Base-by-base conservation (phyloP, 768 basidiomycete species). In the Rhodotorula kratochvilovae region DNA sequence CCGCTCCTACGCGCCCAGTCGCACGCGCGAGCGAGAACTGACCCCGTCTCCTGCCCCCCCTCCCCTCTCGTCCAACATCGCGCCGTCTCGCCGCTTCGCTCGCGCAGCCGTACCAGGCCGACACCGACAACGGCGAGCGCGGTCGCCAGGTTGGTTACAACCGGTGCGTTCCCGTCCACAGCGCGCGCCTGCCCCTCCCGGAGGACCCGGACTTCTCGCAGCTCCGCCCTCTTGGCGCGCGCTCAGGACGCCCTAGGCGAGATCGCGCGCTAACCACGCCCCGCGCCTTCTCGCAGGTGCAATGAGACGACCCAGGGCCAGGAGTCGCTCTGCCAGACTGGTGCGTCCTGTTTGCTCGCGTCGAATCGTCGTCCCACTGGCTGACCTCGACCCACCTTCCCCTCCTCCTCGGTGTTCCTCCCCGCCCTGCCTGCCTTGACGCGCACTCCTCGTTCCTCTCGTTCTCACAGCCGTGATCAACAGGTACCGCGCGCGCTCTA, bases 101-200 rank as follows among this genome's bases (percentile, higher is more conserved):
- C 53, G 33, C n/a, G 17, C 61, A 86, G 85, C 86, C 86, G 4
- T 83, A 84, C 76, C 81, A 86, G 79, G 85, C 81, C 50, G 83
- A 85, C 59, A 78, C 83, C 54, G 80, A 80, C 70, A 61, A 78
- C 21, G 80, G 81, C 55, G 76, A 78, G 35, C 86, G 88, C 66
- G 88, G 88, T 23, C 76, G 81, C 23, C 89, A 90, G 77, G 75
- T 76, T 29, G 89, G 89, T 25, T 67, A 63, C 66, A 71, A 71
- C 70, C 39, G 59, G 65, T 63, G 25, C 88, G 87, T 82, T 88
- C 88, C 78, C 1, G 31, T 6, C 21, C 19, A 6, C 27, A 59
- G 39, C 31, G 35, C 23, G 2, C 36, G 27, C 8, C 33, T 23
- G 25, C 51, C 8, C 29, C 56, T 29, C 23, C 13, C 54, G 31